phyloP scores from a whole-genome alignment of 208 protist species.

The Acanthamoeba royreba region DNA sequence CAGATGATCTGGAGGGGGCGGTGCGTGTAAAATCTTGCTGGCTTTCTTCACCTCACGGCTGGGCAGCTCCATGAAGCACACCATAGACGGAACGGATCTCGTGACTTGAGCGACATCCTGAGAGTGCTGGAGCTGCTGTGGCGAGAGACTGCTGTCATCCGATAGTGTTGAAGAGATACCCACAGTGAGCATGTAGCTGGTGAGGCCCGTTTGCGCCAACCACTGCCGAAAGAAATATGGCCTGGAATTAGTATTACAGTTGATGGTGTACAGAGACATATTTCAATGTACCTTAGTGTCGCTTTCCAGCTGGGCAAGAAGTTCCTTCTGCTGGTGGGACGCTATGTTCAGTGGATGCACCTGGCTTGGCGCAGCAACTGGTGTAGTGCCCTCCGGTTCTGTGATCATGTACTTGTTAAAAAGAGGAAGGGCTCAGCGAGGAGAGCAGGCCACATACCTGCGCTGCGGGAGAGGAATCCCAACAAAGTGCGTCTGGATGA shows the following conservation, averaged over 20 bases:
- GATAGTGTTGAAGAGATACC: background rate
- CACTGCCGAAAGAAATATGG: background rate
- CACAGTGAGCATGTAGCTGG: background rate
- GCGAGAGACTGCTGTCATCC: background rate
- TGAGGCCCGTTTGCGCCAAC: background rate
- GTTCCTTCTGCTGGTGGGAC: background rate
- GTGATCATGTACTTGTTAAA: background rate
- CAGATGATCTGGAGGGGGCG: too few relatives aligned
- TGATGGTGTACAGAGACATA: too few relatives aligned
- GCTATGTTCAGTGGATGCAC: background rate
- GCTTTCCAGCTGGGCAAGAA: background rate
- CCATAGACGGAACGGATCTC: background rate
- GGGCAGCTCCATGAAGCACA: background rate
- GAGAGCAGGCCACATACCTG: too few relatives aligned
- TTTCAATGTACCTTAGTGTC: constrained; percentile 2
- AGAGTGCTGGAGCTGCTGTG: background rate
- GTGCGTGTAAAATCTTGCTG: background rate
- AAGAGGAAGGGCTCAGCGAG: too few relatives aligned
- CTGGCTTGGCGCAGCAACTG: background rate
- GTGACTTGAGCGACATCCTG: background rate
- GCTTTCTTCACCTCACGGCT: background rate
- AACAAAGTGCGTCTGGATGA: too few relatives aligned
- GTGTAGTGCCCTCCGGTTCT: background rate
- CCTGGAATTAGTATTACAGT: background rate
- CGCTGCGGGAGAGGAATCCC: too few relatives aligned